These are phyloP conservation scores for Madurella fahalii DNA, from an alignment of 2,329 filamentous ascomycete species.

Conservation along the genomic window DNA sequence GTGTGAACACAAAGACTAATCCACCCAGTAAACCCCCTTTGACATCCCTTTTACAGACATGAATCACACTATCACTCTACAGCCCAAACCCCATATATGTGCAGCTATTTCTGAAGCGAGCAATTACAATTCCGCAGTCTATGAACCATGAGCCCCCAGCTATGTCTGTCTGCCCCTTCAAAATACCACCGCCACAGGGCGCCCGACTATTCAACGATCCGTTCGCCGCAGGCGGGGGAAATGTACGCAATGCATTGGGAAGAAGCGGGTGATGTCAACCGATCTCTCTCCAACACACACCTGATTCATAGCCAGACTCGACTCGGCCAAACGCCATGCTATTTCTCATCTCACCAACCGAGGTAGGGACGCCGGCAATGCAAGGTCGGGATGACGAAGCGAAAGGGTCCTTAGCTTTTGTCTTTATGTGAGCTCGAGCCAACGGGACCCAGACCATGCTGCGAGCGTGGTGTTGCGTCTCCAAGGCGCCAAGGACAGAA, in stretches of 20 bases:
- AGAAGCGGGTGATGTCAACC: neutral
- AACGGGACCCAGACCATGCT: neutral
- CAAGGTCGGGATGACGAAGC: conserved; percentile 6
- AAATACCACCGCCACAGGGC: neutral
- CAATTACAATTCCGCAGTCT: conserved; percentile 14
- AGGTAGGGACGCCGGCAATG: conserved; percentile 21
- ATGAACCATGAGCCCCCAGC: neutral
- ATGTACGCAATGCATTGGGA: neutral
- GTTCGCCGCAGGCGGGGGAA: neutral
- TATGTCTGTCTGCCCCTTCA: neutral
- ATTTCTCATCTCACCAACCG: conserved; percentile 1
- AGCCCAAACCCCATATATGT: neutral
- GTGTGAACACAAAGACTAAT: no score
- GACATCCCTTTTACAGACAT: neutral
- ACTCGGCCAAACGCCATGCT: conserved; percentile 11
- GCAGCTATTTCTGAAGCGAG: neutral
- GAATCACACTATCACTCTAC: neutral
- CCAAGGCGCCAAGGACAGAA: neutral
- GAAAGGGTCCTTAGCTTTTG: neutral
- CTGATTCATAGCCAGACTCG: neutral
- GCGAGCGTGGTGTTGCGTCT: neutral
- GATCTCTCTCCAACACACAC: neutral
- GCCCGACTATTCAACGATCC: neutral
- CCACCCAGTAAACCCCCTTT: no score
- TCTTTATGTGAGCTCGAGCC: no score